phyloP scores from a whole-genome alignment of 768 basidiomycete genomes.

The Lentinula edodes region DNA sequence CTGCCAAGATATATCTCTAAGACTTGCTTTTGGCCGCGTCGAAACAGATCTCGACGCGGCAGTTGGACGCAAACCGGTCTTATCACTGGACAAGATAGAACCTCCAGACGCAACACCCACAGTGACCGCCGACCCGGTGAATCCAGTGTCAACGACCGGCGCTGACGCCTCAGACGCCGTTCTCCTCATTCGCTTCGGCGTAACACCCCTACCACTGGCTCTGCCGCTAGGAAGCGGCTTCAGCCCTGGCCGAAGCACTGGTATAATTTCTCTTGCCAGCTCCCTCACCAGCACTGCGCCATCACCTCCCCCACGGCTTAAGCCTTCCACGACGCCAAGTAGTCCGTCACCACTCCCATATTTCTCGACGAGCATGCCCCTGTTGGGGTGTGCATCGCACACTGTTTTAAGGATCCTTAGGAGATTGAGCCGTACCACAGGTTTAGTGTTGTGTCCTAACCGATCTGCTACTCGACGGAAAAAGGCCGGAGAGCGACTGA shows the following conservation, averaged over 20 bases:
- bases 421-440: slow-evolving; percentile 87
- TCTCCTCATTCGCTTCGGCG: slow-evolving; percentile 61
- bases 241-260: slow-evolving; percentile 67
- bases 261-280: slow-evolving; percentile 80
- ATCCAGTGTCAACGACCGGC: slow-evolving; percentile 17
- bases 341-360: slow-evolving; percentile 49
- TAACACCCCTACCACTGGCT: slow-evolving; percentile 28
- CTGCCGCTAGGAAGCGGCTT: slow-evolving; percentile 39
- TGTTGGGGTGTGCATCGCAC: slow-evolving; percentile 87
- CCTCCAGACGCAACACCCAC: background rate
- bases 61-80: background rate
- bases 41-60: background rate
- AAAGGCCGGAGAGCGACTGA: slow-evolving; percentile 75
- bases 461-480: slow-evolving; percentile 86
- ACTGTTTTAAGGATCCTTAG: slow-evolving; percentile 79
- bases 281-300: slow-evolving; percentile 89
- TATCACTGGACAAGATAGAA: background rate
- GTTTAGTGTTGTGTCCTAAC: slow-evolving; percentile 60
- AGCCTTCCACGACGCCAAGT: slow-evolving; percentile 69
- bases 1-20: slow-evolving; percentile 1
- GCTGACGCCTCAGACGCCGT: slow-evolving; percentile 68
- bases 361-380: slow-evolving; percentile 72
- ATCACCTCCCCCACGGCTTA: slow-evolving; percentile 69
- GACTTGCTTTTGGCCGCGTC: background rate
- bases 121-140: background rate